A percentile compares a stretch with the other conserved stretches of the same genome.
Conservation (phyloP, 345 rosid species). For the Lepidium didymum region DNA sequence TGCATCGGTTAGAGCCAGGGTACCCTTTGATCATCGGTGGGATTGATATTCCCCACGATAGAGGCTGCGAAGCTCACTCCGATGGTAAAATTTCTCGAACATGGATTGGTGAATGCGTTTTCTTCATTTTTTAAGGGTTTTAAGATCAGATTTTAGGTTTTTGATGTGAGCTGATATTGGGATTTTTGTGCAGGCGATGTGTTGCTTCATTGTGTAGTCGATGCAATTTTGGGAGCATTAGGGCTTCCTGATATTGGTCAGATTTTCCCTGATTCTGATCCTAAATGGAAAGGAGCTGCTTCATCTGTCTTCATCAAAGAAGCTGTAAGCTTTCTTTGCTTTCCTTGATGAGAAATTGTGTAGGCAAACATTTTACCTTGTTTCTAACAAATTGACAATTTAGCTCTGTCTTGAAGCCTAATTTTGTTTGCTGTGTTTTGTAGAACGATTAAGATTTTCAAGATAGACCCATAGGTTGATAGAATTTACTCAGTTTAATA, state of each 20-base stretch:
- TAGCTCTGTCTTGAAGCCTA: neutral
- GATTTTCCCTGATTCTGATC: slow-evolving; percentile 90
- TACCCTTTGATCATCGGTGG: slow-evolving; percentile 95
- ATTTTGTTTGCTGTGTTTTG: neutral
- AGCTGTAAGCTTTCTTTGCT: slow-evolving; percentile 59
- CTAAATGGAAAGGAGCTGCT: slow-evolving; percentile 95
- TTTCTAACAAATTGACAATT: neutral
- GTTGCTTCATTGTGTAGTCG: slow-evolving; percentile 94
- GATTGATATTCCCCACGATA: slow-evolving; percentile 81
- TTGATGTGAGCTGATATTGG: neutral
- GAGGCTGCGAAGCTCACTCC: slow-evolving; percentile 99
- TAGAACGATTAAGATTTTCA: neutral
- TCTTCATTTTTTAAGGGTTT: neutral
- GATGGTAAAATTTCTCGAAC: slow-evolving; percentile 53
- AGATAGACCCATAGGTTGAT: neutral
- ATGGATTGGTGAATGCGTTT: neutral
- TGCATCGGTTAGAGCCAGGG: slow-evolving; percentile 87
- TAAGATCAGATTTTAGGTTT: neutral
- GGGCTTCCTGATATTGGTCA: slow-evolving; percentile 99
- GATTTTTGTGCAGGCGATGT: slow-evolving; percentile 74
- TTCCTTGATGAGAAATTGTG: neutral
- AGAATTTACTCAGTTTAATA: neutral
- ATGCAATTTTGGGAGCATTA: slow-evolving; percentile 91
- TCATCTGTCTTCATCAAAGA: slow-evolving; percentile 86
- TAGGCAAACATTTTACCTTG: neutral